Evolutionary conservation across 83 land plant genomes (phyloP), one percentile per base, ranked within the genome.

Genomic region (Diphasiastrum complanatum): DNA sequence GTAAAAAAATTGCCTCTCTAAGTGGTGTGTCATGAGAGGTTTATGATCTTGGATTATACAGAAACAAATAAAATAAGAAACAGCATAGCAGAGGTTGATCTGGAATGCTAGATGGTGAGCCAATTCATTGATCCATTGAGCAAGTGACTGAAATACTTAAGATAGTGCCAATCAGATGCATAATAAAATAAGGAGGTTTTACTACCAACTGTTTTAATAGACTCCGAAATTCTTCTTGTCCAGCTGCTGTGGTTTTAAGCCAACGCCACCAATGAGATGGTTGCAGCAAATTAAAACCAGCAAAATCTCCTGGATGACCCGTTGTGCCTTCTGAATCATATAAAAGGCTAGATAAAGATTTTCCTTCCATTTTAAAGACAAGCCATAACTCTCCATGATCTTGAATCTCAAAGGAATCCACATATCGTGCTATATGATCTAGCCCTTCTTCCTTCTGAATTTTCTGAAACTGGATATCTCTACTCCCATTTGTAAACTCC

Each of bases 251-350:
- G 54, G 85, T 80, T 69, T 76, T 83, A 64, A 93, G 74, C 99
- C 99, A 93, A 50, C 69, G 70, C 99, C 99, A 93, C 99, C 99
- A 93, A 45, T 72, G 54, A 47, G 99, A 93, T 32, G 96, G 91
- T 40, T 71, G 78, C 70, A 93, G 48, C 25, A 93, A 54, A 55
- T 68, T 83, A 41, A 75, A 60, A 27, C 71, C 62, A 1, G 49
- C 71, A 26, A 19, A 38, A 5, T 78, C 63, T 19, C 63, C 69
- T 56, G 40, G 38, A 38, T 20, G 45, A 48, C 56, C 65, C 29
- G 47, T 57, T 45, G 58, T 51, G 54, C 69, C 79, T 67, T 81
- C 83, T 45, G 79, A 65, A 8, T 85, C 72, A 68, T 93, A 93
- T 5, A 93, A 63, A 47, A 93, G 73, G 60, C 83, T 85, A 47